Conservation (phyloP, 2,329 filamentous ascomycete genomes). For the Ophiostoma populinum region DNA sequence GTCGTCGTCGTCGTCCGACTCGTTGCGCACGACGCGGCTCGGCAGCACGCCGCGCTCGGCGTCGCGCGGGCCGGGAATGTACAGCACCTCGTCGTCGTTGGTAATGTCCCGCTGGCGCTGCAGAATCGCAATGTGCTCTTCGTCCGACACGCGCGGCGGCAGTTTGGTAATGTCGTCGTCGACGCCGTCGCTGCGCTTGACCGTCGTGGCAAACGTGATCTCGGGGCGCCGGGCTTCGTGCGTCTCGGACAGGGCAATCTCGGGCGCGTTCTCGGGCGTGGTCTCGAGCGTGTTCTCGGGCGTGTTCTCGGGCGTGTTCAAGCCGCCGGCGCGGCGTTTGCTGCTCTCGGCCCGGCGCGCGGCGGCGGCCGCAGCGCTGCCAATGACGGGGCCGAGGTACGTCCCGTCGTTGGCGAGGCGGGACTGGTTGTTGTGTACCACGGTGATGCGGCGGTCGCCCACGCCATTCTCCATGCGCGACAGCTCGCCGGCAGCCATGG, state of each 20-base stretch:
- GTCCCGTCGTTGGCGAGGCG: slow-evolving; percentile 46
- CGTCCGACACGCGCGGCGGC: slow-evolving; percentile 39
- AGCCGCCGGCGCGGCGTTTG: no score
- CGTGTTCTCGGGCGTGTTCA: neutral
- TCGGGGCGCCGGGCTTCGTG: slow-evolving; percentile 20
- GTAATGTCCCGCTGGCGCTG: slow-evolving; percentile 63
- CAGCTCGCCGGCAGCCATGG: slow-evolving; percentile 28
- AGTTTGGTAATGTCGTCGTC: slow-evolving; percentile 29
- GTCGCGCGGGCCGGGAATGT: slow-evolving; percentile 83
- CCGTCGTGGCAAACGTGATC: slow-evolving; percentile 53
- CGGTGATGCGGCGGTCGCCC: slow-evolving; percentile 45
- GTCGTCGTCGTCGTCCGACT: slow-evolving; percentile 19
- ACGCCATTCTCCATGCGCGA: slow-evolving; percentile 43
- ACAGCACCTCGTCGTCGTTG: slow-evolving; percentile 50
- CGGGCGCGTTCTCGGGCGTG: neutral
- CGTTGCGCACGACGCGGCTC: slow-evolving; percentile 25
- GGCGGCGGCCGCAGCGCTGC: neutral
- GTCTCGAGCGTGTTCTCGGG: neutral
- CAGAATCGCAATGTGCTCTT: slow-evolving; percentile 76
- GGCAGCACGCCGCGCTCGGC: slow-evolving; percentile 70
- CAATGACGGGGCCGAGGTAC: slow-evolving; percentile 25
- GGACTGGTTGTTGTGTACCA: slow-evolving; percentile 39
- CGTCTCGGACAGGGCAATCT: slow-evolving; percentile 10
- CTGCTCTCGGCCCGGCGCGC: no score
- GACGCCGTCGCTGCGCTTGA: slow-evolving; percentile 40